Evolutionary conservation across 495 filamentous ascomycete species (phyloP).

Genomic region (Hyphodiscus hymeniophilus): DNA sequence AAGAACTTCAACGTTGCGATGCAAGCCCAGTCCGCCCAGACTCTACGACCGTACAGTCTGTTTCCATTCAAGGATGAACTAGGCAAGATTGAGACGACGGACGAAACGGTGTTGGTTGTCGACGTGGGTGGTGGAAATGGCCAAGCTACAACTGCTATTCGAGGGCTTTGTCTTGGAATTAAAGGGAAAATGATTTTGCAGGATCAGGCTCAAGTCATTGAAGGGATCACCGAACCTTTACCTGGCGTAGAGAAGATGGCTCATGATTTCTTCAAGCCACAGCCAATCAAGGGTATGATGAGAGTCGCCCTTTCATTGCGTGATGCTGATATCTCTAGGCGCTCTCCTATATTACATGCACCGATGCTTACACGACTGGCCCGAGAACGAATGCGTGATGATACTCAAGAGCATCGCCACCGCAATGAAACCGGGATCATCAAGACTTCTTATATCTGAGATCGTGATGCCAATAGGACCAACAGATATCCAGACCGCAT

Average conservation of each 20-base stretch:
- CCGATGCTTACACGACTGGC: slow-evolving; percentile 26
- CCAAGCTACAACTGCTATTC: slow-evolving; percentile 11
- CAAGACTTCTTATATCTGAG: slow-evolving; percentile 8
- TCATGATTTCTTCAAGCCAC: slow-evolving; percentile 43
- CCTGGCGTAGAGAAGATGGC: slow-evolving; percentile 34
- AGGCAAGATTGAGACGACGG: slow-evolving; percentile 9
- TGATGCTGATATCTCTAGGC: slow-evolving; percentile 26
- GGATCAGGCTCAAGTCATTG: slow-evolving; percentile 38
- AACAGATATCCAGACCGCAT: slow-evolving; percentile 20
- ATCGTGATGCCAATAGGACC: slow-evolving; percentile 7
- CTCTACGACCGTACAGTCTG: slow-evolving; percentile 6
- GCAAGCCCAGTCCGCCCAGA: slow-evolving; percentile 10
- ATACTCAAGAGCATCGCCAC: slow-evolving; percentile 24
- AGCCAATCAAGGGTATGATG: slow-evolving; percentile 37
- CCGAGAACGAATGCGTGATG: slow-evolving; percentile 16
- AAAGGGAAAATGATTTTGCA: slow-evolving; percentile 39
- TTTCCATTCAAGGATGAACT: slow-evolving; percentile 17
- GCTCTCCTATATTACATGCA: slow-evolving; percentile 29
- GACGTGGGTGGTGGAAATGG: slow-evolving; percentile 23
- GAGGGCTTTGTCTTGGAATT: background rate
- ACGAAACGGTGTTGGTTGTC: slow-evolving; percentile 19
- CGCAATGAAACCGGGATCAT: slow-evolving; percentile 24
- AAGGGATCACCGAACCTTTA: slow-evolving; percentile 13
- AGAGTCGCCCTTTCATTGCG: background rate
- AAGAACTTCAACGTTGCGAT: slow-evolving; percentile 19